phyloP scores from a whole-genome alignment of 495 filamentous ascomycete species.

The Pseudevernia furfuracea region DNA sequence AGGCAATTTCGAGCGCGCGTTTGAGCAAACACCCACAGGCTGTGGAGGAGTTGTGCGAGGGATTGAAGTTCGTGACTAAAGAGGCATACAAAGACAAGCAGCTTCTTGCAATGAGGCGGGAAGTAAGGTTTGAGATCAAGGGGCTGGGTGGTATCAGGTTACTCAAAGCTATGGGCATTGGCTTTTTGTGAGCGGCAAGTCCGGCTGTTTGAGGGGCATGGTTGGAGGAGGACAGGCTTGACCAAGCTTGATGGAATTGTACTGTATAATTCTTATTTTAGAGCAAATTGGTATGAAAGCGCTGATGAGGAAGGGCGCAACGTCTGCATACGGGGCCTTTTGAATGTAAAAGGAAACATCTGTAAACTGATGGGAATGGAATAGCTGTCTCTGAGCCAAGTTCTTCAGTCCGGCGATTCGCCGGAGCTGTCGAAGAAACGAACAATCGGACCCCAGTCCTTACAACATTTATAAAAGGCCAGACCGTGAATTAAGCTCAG shows the following conservation, averaged over 20 bases:
- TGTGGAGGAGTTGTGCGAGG: background rate
- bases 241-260: too few relatives aligned
- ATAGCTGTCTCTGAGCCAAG: too few relatives aligned
- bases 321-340: too few relatives aligned
- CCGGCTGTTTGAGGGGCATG: background rate
- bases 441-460: too few relatives aligned
- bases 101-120: background rate
- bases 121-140: background rate
- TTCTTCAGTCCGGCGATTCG: too few relatives aligned
- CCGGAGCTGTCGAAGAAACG: too few relatives aligned
- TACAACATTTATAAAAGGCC: too few relatives aligned
- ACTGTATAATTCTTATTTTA: too few relatives aligned
- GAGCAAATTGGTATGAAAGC: too few relatives aligned
- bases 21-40: background rate
- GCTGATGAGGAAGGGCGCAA: background rate
- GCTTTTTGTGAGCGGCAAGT: background rate
- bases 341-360: too few relatives aligned
- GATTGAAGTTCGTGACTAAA: background rate
- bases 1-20: background rate
- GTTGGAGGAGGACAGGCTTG: background rate
- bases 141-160: background rate
- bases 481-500: too few relatives aligned
- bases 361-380: too few relatives aligned
- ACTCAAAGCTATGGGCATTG: background rate
- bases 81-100: background rate